These are phyloP conservation scores for Lipomyces yamadae DNA, from an alignment of 805 yeast species.

Conservation along the genomic window DNA sequence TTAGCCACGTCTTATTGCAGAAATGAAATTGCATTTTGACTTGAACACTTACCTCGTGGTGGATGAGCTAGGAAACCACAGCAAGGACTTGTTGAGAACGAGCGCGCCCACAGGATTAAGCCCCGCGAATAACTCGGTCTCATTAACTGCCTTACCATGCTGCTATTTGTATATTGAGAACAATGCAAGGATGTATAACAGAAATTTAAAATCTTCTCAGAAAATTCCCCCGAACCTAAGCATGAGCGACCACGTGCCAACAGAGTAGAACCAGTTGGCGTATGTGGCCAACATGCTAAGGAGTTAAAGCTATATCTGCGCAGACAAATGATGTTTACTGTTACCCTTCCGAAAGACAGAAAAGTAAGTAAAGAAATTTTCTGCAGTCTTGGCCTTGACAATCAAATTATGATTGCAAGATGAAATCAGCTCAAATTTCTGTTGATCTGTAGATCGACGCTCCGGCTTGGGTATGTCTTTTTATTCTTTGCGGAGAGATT, in stretches of 20 bases:
- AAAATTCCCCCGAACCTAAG: too few species aligned
- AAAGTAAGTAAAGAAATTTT: too few species aligned
- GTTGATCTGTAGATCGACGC: neutral
- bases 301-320: too few species aligned
- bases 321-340: too few species aligned
- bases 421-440: neutral
- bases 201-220: too few species aligned
- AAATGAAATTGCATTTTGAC: conserved; percentile 2
- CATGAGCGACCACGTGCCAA: too few species aligned
- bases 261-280: too few species aligned
- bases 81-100: neutral
- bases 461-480: neutral
- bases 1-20: neutral
- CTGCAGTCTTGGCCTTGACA: too few species aligned
- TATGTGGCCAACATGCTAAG: too few species aligned
- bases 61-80: conserved; percentile 1
- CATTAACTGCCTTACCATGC: neutral
- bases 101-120: neutral
- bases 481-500: neutral
- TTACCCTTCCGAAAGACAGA: too few species aligned
- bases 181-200: neutral
- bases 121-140: neutral
- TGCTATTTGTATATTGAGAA: neutral
- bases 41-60: neutral
- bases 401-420: neutral